Base-by-base conservation (phyloP, 768 basidiomycete species). In the Leccinum boreale region DNA sequence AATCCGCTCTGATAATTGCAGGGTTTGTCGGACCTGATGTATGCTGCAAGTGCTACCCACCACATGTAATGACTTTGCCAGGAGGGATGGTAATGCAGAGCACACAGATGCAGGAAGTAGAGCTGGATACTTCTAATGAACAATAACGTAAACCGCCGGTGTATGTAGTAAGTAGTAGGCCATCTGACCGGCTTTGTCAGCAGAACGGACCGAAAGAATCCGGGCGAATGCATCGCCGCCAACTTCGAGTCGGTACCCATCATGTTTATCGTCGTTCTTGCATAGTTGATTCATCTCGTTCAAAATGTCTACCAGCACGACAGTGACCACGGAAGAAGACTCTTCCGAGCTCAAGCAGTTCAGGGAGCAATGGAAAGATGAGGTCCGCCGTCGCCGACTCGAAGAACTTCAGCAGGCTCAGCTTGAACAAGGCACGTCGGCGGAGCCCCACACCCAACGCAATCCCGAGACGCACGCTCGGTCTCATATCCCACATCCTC, bases 321-420 rank as follows among this genome's bases (percentile, higher is more conserved):
- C 45, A 21, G 31, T 23, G 53, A 48, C 39, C 51, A 33, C 60
- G 21, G 74, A 74, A 53, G 72, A 72, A 59, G 87, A 86, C 36
- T 71, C 83, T 0, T 75, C 78, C 5, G 90, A 92, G 65, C 84
- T 93, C 61, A 80, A 75, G 9, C 72, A 73, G 46, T 93, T 93
- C 71, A 81, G 91, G 72, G 81, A 83, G 58, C 79, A 80, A 76
- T 93, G 91, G 91, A 81, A 81, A 65, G 78, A 76, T 28, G 90
- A 92, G 69, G 79, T 91, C 15, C 66, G 70, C 50, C 75, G 71
- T 60, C 75, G 72, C 45, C 58, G 36, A 26, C n/a, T n/a, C n/a
- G 64, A 53, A 56, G 64, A 63, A 26, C 63, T 14, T 23, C 11
- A 54, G 11, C 58, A 61, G 6, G 46, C 17, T 21, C 58, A 60